Conservation (phyloP, 2,329 filamentous ascomycete species). For the Bipolaris oryzae region DNA sequence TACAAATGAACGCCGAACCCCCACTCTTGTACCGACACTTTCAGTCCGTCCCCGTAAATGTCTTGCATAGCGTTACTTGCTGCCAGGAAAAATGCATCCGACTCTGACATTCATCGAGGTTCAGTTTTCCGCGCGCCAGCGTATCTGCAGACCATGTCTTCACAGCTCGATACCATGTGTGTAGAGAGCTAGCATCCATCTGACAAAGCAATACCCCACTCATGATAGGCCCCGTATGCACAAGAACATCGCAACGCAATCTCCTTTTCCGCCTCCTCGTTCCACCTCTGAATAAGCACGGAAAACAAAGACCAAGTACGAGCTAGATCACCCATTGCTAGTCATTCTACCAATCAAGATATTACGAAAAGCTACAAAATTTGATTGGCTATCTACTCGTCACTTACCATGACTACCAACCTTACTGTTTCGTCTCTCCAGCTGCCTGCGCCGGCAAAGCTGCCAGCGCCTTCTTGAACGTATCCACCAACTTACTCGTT, state of each 20-base stretch:
- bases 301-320: neutral
- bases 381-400: neutral
- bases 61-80: neutral
- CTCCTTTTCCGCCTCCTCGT: neutral
- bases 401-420: neutral
- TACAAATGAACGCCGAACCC: neutral
- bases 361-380: neutral
- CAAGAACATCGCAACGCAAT: neutral
- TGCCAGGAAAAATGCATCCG: neutral
- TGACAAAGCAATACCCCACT: neutral
- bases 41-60: neutral
- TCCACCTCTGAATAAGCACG: neutral
- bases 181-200: neutral
- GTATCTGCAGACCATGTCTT: neutral
- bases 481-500: slow-evolving; percentile 65
- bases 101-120: neutral
- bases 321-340: neutral
- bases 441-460: slow-evolving; percentile 50
- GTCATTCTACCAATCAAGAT: neutral
- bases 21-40: neutral
- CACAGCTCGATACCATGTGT: neutral
- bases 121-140: neutral
- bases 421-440: neutral
- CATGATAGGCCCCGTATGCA: neutral
- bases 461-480: slow-evolving; percentile 72